A percentile compares a stretch with the other conserved stretches of the same genome.
phyloP scores from a whole-genome alignment of 2,329 filamentous ascomycete species.

The Coniochaeta hoffmannii region DNA sequence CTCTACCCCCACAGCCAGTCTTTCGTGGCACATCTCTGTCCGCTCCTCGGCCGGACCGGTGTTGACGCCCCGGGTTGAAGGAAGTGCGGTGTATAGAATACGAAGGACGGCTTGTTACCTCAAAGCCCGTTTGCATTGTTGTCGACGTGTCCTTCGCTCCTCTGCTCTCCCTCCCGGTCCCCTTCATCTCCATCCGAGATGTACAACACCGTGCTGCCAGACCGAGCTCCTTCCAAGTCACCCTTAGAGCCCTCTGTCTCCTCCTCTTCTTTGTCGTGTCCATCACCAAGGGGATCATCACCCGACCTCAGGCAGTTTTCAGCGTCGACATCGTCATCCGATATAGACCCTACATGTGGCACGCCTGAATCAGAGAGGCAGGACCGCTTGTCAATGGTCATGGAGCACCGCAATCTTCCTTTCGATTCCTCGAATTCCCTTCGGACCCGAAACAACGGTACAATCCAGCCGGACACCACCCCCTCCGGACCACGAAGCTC shows the following conservation, averaged over 20 bases:
- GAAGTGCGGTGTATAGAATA: slow-evolving; percentile 8
- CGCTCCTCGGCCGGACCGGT: not conserved
- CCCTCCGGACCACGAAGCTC: not conserved
- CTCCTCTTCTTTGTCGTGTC: not conserved
- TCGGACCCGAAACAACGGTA: not conserved
- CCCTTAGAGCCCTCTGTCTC: not conserved
- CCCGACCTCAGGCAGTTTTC: not conserved
- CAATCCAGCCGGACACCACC: not conserved
- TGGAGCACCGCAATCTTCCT: not conserved
- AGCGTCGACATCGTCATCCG: not conserved
- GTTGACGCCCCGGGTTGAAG: slow-evolving; percentile 10
- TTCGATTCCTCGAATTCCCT: not conserved
- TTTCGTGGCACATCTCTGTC: slow-evolving; percentile 5
- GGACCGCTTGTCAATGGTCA: not conserved
- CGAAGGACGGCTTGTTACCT: not conserved
- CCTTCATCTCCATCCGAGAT: not conserved
- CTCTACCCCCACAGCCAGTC: slow-evolving; percentile 1
- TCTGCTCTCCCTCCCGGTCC: not conserved
- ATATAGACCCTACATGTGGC: not conserved
- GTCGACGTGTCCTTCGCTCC: not conserved
- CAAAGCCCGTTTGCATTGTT: not conserved
- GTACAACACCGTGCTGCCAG: not conserved
- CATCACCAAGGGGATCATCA: not conserved
- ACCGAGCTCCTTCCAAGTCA: not conserved
- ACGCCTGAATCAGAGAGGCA: not conserved